phyloP scores from a whole-genome alignment of 1,139 yeast genomes.

The Hemisphaericaspora subhashii region DNA sequence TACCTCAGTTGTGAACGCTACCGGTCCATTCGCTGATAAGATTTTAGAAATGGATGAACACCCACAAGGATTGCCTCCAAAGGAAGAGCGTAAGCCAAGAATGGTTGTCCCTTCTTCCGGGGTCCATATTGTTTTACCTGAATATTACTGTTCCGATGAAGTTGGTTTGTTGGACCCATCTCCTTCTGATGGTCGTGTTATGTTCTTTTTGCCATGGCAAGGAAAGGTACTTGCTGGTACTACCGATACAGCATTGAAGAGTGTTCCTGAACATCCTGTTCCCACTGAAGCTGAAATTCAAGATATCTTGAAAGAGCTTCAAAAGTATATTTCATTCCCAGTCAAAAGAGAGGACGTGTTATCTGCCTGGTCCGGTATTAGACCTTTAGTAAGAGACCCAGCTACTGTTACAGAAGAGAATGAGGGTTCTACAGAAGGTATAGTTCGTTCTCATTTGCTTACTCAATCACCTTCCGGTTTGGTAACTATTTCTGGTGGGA shows the following conservation, averaged over 20 bases:
- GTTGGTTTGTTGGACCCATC: conserved; percentile 91
- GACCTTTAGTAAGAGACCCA: conserved; percentile 94
- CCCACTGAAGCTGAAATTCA: conserved; percentile 90
- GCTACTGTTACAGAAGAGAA: conserved; percentile 51
- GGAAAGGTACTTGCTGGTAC: conserved; percentile 97
- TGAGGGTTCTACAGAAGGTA: conserved; percentile 67
- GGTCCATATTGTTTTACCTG: conserved; percentile 90
- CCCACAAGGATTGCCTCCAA: conserved; percentile 64
- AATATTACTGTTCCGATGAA: conserved; percentile 84
- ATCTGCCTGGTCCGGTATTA: conserved; percentile 96
- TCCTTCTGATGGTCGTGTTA: conserved; percentile 93
- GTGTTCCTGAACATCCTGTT: conserved; percentile 79
- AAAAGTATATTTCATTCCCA: conserved; percentile 85
- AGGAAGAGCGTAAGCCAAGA: conserved; percentile 48
- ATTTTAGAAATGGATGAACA: conserved; percentile 84
- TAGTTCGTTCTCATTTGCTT: conserved; percentile 87
- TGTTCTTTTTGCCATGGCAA: conserved; percentile 98
- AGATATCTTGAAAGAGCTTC: conserved; percentile 84
- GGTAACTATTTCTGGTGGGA: conserved; percentile 93
- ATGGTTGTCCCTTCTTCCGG: conserved; percentile 96
- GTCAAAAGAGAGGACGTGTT: conserved; percentile 88
- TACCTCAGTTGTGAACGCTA: conserved; percentile 83
- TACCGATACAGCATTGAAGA: conserved; percentile 78
- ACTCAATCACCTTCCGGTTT: conserved; percentile 68
- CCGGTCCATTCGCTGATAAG: conserved; percentile 90